Evolutionary conservation across 495 filamentous ascomycete genomes (phyloP).

Genomic region (Neohortaea acidophila): DNA sequence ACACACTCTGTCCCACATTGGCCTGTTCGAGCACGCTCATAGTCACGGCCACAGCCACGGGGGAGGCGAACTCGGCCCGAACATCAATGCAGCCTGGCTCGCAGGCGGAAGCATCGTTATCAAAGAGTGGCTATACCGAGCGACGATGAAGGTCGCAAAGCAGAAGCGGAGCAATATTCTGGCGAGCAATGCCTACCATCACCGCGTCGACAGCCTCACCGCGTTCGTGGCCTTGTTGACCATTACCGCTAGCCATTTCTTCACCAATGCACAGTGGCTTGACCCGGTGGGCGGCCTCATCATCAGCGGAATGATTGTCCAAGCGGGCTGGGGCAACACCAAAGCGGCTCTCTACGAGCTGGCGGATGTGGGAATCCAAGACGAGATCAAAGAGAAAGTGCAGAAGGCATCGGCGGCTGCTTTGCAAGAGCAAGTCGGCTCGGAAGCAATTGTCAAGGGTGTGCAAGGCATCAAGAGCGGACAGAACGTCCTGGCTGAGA

Average conservation of each 20-base stretch:
- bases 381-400: constrained; percentile 61
- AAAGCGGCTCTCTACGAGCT: constrained; percentile 67
- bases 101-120: constrained; percentile 79
- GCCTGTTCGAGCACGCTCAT: constrained; percentile 46
- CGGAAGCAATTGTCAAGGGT: constrained; percentile 44
- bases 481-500: constrained; percentile 83
- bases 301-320: constrained; percentile 84
- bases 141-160: constrained; percentile 94
- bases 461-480: constrained; percentile 84
- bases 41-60: constrained; percentile 47
- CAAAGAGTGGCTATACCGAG: constrained; percentile 94
- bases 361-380: constrained; percentile 74
- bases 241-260: constrained; percentile 76
- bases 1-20: constrained; percentile 42
- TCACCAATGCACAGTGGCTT: constrained; percentile 71
- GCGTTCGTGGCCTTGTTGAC: constrained; percentile 79
- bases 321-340: constrained; percentile 78
- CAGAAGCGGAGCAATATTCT: constrained; percentile 90
- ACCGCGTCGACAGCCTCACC: constrained; percentile 88
- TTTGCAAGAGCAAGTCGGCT: constrained; percentile 23
- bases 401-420: constrained; percentile 40
- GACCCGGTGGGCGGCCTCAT: constrained; percentile 89
- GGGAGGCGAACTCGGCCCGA: constrained; percentile 48
- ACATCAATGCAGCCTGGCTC: constrained; percentile 85
- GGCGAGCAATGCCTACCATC: constrained; percentile 92